Conservation (phyloP, 441 rosid genomes). For the Monsonia emarginata region DNA sequence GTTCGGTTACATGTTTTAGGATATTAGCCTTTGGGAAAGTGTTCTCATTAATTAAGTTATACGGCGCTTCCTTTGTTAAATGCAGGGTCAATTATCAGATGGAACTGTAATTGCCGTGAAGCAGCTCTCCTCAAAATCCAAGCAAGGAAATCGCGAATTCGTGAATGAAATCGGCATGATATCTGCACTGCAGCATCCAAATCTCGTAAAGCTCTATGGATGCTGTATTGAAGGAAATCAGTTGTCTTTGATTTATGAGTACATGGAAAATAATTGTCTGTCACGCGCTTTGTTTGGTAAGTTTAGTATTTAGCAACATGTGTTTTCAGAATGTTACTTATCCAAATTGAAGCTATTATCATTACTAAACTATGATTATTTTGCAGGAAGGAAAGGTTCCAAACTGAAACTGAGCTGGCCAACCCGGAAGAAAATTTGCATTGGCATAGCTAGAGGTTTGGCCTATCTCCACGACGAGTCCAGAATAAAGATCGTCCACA, state of each 20-base stretch:
- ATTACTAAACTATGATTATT: constrained; percentile 2
- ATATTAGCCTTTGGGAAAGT: background rate
- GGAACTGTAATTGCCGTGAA: constrained; percentile 68
- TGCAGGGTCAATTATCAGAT: constrained; percentile 52
- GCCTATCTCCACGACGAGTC: constrained; percentile 83
- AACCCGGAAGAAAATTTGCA: constrained; percentile 53
- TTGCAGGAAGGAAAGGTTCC: constrained; percentile 38
- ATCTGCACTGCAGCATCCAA: constrained; percentile 81
- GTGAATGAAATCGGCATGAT: constrained; percentile 75
- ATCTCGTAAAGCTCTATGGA: constrained; percentile 77
- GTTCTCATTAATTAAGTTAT: background rate
- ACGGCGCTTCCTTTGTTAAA: constrained; percentile 13
- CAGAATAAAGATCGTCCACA: constrained; percentile 64
- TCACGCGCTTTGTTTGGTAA: constrained; percentile 72
- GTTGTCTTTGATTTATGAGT: constrained; percentile 53
- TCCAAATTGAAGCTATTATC: no score
- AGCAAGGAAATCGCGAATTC: constrained; percentile 59
- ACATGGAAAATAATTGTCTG: constrained; percentile 65
- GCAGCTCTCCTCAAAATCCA: constrained; percentile 62
- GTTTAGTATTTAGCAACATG: background rate
- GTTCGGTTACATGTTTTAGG: no score
- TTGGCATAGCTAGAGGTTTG: constrained; percentile 73
- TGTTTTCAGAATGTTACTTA: background rate
- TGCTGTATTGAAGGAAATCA: constrained; percentile 79
- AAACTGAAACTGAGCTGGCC: constrained; percentile 60